A percentile compares a stretch with the other conserved stretches of the same genome.
Conservation (phyloP, 1,139 yeast genomes). For the Yamadazyma atlantica region DNA sequence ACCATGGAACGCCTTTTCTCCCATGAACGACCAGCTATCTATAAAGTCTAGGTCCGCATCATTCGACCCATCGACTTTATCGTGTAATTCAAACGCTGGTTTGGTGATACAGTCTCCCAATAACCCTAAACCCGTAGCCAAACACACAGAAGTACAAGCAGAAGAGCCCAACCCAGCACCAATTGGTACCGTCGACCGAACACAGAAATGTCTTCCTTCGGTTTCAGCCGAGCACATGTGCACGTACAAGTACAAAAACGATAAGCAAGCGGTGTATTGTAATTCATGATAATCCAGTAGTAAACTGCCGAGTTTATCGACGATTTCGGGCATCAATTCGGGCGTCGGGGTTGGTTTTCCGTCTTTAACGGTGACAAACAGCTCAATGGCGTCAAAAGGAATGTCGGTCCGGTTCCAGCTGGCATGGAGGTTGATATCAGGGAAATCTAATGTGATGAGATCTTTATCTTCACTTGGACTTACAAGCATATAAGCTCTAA, state of each 20-base stretch:
- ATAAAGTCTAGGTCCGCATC: conserved; percentile 56
- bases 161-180: conserved; percentile 98
- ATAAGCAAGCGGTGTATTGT: conserved; percentile 80
- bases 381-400: conserved; percentile 55
- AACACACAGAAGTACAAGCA: conserved; percentile 85
- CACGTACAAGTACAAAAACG: conserved; percentile 76
- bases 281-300: conserved; percentile 50
- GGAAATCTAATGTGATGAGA: conserved; percentile 65
- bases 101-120: conserved; percentile 54
- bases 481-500: conserved; percentile 78
- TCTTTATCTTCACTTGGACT: conserved; percentile 38
- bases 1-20: conserved; percentile 95
- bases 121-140: conserved; percentile 71
- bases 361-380: conserved; percentile 15
- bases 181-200: conserved; percentile 84
- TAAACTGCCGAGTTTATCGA: conserved; percentile 45
- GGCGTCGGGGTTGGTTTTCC: conserved; percentile 47
- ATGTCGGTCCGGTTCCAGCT: conserved; percentile 60
- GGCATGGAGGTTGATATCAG: conserved; percentile 70
- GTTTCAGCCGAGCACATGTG: conserved; percentile 50
- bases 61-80: conserved; percentile 33
- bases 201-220: conserved; percentile 58
- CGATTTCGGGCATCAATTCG: conserved; percentile 62
- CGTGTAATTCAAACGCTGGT: conserved; percentile 29
- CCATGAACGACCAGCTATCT: conserved; percentile 86